These are phyloP conservation scores for Kokia cookei DNA, from an alignment of 441 rosid species.

Conservation along the genomic window DNA sequence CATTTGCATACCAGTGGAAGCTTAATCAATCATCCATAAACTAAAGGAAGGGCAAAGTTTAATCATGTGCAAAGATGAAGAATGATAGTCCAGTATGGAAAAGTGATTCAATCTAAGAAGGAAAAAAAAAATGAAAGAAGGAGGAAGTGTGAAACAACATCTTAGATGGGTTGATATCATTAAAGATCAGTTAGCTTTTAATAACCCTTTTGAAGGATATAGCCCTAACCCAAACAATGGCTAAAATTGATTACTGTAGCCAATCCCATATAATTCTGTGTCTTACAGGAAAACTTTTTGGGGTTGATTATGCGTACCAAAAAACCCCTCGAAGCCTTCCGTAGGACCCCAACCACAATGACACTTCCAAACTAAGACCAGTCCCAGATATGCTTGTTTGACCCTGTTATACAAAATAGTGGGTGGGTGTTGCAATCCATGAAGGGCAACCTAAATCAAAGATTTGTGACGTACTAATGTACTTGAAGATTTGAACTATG, in stretches of 20 bases:
- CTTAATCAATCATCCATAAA: background rate
- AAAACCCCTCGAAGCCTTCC: background rate
- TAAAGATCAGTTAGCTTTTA: background rate
- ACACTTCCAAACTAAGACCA: background rate
- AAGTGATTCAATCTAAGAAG: background rate
- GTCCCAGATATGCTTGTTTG: background rate
- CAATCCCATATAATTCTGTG: background rate
- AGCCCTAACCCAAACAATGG: background rate
- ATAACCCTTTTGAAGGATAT: background rate
- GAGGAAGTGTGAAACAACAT: background rate
- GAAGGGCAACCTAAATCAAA: background rate
- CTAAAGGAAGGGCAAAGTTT: background rate
- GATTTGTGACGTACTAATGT: background rate
- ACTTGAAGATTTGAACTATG: background rate
- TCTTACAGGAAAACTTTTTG: background rate
- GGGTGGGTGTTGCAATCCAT: background rate
- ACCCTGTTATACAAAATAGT: background rate
- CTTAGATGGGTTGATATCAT: background rate
- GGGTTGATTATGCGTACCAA: background rate
- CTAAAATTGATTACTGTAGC: background rate
- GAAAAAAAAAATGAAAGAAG: background rate
- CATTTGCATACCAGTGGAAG: background rate
- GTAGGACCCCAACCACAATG: background rate
- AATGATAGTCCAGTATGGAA: background rate
- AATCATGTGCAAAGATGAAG: background rate